These are phyloP conservation scores for Afroboletus lepidellus DNA, from an alignment of 1,284 basidiomycete species.

Conservation along the genomic window DNA sequence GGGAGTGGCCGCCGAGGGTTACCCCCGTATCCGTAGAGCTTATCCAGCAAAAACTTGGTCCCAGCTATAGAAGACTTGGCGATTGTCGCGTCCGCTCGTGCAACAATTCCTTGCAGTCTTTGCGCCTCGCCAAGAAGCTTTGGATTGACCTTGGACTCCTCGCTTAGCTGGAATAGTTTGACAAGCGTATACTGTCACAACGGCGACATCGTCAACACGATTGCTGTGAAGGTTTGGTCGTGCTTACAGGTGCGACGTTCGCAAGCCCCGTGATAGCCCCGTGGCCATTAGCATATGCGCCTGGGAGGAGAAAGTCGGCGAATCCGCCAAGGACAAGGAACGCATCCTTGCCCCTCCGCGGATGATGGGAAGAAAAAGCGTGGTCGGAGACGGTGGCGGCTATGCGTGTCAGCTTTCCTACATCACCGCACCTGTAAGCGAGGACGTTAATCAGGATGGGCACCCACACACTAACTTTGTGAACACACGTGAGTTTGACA, in stretches of 20 bases:
- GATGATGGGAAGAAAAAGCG: conserved; percentile 55
- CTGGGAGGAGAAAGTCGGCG: conserved; percentile 74
- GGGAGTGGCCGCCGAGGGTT: conserved; percentile 73
- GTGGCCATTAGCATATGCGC: conserved; percentile 65
- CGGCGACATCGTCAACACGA: background rate
- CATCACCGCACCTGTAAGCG: conserved; percentile 71
- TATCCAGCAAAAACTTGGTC: conserved; percentile 77
- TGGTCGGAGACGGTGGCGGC: conserved; percentile 63
- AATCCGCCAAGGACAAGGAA: conserved; percentile 82
- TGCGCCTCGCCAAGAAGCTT: conserved; percentile 70
- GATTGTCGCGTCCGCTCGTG: conserved; percentile 78
- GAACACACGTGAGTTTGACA: conserved; percentile 80
- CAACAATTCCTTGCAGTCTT: conserved; percentile 74
- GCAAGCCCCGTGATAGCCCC: conserved; percentile 83
- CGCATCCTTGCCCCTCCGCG: conserved; percentile 61
- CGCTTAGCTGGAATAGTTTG: conserved; percentile 63
- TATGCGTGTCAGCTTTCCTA: conserved; percentile 87
- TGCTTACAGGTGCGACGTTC: conserved; percentile 71
- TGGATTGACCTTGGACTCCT: conserved; percentile 50
- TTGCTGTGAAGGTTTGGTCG: conserved; percentile 7
- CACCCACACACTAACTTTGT: background rate
- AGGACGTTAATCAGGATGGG: conserved; percentile 9
- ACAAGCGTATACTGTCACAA: conserved; percentile 51
- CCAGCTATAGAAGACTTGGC: conserved; percentile 78
- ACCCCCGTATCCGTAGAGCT: conserved; percentile 76